Evolutionary conservation across 2,329 filamentous ascomycete species (phyloP), one percentile per base, ranked within the genome.

Genomic region (Fusarium liriodendri): DNA sequence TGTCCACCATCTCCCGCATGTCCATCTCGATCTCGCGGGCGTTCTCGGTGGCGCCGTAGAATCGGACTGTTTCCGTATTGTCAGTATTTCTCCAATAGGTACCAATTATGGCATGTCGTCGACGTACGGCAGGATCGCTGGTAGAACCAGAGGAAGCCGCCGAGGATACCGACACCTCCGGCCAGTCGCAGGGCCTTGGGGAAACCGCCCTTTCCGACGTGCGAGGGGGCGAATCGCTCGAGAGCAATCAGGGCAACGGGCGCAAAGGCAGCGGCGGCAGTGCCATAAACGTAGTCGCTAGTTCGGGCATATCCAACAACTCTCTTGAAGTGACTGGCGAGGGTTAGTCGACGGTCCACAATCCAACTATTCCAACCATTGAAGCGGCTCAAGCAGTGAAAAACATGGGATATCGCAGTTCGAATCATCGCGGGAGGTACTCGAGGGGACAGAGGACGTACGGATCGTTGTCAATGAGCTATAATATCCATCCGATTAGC

Each of bases 381-480:
- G 37, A 14, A 66, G 37, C 13, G 42, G 32, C 61, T 67, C 18
- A 13, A n/a, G 22, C 22, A 16, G 29, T 37, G 14, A 38, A 8
- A 20, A 16, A 10, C 11, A 38, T 20, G 29, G 18, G 13, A 16
- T 54, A 9, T 40, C 33, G 25, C 11, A 45, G 50, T 14, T 74
- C 62, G 60, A 50, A 9, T 66, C 20, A 32, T 68, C 45, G 18
- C 59, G 32, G 64, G 47, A 61, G 27, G 65, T 35, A 22, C 29
- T 62, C 67, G 50, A 20, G 25, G 40, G 45, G 55, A 58, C 37
- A 29, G 25, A 47, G 59, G 65, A 83, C 83, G 67, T 95, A 98
- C 95, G 97, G 97, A 85, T 99, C 97, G 87, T 94, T 97, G 88
- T 99, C 97, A 85, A 99, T 98, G 87, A 98, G 93, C 97, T 99